These are phyloP conservation scores for Grosmannia clavigera DNA, from an alignment of 2,329 filamentous ascomycete species.

Conservation along the genomic window DNA sequence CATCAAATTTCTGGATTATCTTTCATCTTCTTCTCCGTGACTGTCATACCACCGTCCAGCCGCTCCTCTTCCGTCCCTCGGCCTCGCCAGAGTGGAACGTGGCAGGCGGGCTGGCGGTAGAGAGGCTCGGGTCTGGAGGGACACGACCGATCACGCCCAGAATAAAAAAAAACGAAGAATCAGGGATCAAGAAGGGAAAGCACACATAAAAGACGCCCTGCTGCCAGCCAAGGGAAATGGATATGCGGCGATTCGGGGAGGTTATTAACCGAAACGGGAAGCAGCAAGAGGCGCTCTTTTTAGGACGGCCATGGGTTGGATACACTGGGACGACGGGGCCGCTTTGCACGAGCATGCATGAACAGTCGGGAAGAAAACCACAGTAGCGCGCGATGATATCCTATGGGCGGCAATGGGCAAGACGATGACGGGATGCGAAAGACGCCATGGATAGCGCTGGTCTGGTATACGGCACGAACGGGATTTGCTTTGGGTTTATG, in stretches of 20 bases:
- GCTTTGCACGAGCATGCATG: neutral
- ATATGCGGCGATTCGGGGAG: neutral
- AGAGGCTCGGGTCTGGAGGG: too few relatives aligned
- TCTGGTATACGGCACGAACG: neutral
- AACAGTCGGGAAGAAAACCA: neutral
- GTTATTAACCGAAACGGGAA: neutral
- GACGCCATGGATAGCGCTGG: neutral
- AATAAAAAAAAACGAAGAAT: too few relatives aligned
- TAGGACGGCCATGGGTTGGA: neutral
- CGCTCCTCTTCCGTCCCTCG: too few relatives aligned
- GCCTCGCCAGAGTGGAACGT: too few relatives aligned
- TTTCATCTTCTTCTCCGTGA: too few relatives aligned
- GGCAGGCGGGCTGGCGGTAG: too few relatives aligned
- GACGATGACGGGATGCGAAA: neutral
- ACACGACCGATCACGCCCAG: too few relatives aligned
- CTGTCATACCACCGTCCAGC: too few relatives aligned
- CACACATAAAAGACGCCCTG: neutral
- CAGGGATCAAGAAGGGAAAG: neutral
- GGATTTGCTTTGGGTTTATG: neutral
- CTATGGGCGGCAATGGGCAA: neutral
- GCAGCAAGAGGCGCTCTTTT: neutral
- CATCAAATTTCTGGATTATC: neutral
- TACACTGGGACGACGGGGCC: neutral
- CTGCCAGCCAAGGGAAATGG: neutral
- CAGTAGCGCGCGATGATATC: neutral